Base-by-base conservation (phyloP, 1,284 basidiomycete genomes). In the Tetrapyrgos nigripes region DNA sequence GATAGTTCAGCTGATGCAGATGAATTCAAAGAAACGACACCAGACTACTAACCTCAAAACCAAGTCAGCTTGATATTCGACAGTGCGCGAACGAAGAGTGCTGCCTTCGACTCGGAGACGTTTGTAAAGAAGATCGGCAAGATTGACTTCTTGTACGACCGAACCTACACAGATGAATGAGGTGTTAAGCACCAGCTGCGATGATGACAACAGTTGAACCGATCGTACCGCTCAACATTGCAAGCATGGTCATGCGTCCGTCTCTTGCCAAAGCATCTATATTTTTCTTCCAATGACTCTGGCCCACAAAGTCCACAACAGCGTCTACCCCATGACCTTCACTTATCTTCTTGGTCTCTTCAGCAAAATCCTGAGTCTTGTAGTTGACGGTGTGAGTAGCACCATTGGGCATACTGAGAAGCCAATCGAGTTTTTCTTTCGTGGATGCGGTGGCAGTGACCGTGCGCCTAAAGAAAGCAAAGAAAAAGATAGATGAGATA, bases 71-170 rank as follows among this genome's bases (percentile, higher is more conserved):
- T 98, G 96, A 74, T 98, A 98, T 61, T 85, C 82, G 28, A 83
- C 70, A n/a, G 85, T 83, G 50, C 94, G 86, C 23, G 91, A 89
- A 37, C 96, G 88, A 43, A 98, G 79, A 0, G 94, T 97, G 13
- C 92, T 93, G 23, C 96, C 96, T 73, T 96, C 89, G 55, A 99
- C 89, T 11, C 89, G 87, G 57, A 98, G 83, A 8, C 96, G 88
- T 79, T 98, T 98, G 76, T 81, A 89, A 55, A 96, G 76, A 55
- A 98, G 82, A 9, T 86, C 87, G 2, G 69, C 73, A 28, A 97
- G 76, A 72, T 92, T 83, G 57, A 87, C 76, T n/a, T 82, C 81
- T 28, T 85, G 74, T 28, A 94, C 84, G 47, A 82, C 80, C 23
- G 81, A 73, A 24, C 96, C 96, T 85, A 49, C 50, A 61, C 54